Evolutionary conservation across 2,329 filamentous ascomycete species (phyloP), one percentile per base, ranked within the genome.

Genomic region (Sporothrix schenckii): DNA sequence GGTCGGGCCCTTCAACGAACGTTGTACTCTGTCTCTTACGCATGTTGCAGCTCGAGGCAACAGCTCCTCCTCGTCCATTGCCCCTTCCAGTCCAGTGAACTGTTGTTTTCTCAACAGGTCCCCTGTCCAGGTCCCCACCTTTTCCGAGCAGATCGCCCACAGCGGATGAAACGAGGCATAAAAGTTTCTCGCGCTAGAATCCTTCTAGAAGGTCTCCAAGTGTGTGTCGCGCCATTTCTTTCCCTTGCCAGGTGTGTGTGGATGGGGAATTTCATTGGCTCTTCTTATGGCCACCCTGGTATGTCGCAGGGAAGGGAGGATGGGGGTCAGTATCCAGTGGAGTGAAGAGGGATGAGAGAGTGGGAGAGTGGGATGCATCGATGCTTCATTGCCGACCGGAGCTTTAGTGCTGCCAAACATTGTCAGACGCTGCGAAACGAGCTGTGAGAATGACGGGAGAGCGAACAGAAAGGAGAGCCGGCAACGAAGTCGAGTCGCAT

Each of bases 121-220:
- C 60, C 61, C 61, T 65, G 61, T 50, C 61, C 0, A 50, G 61
- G 61, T 66, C 63, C 11, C 63, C 63, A 66, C 63, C 27, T 52
- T 52, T 66, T 50, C n/a, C 24, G 44, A 65, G 63, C 63, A 66
- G 69, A 71, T 71, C 69, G 66, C 44, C 69, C 39, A 21, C 56
- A 39, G 60, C 34, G 66, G 66, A 58, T 63, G 61, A 63, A 67
- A 71, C 65, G 69, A 72, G 70, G 61, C 63, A 71, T 72, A 69
- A 71, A 44, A 54, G 14, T 41, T 67, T 67, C 39, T 34, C 19
- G 69, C 70, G 66, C 73, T 74, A 74, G 72, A 74, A 74, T 70
- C 24, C 58, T 74, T 74, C 73, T 73, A 72, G 73, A 74, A 73
- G 67, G 44, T 47, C 21, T 44, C 58, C n/a, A 44, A 63, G 13